Evolutionary conservation across 106 monocot genomes (phyloP).

Genomic region (Allium fistulosum): DNA sequence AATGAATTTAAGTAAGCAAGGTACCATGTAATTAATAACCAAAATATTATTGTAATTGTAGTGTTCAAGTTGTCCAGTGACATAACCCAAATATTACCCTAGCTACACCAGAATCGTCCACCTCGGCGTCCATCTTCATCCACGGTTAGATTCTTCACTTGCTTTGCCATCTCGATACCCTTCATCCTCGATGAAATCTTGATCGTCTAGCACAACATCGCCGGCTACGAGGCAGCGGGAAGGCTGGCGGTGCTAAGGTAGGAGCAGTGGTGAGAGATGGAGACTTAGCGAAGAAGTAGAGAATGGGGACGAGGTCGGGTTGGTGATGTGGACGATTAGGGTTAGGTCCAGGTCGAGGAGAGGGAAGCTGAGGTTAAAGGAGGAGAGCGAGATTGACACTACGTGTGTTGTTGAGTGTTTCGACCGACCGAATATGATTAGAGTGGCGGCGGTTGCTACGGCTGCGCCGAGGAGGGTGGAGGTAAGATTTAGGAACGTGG

Average conservation of each 20-base stretch:
- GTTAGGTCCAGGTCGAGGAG: conserved; percentile 56
- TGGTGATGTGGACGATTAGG: conserved; percentile 79
- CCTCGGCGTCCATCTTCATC: conserved; percentile 59
- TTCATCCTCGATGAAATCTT: conserved; percentile 41
- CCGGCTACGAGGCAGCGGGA: conserved; percentile 38
- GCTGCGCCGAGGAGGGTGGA: conserved; percentile 50
- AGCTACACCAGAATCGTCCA: conserved; percentile 57
- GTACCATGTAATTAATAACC: too few relatives aligned
- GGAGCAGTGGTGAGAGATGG: conserved; percentile 60
- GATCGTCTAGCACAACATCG: conserved; percentile 45
- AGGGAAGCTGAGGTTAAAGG: conserved; percentile 40
- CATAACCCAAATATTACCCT: too few relatives aligned
- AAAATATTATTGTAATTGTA: too few relatives aligned
- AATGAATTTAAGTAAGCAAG: too few relatives aligned
- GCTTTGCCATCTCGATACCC: conserved; percentile 43
- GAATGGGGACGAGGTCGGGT: conserved; percentile 71
- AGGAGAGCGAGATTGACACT: conserved; percentile 57
- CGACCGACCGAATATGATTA: conserved; percentile 31
- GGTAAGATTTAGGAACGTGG: conserved; percentile 5
- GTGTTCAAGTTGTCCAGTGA: too few relatives aligned
- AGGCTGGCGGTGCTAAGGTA: conserved; percentile 53
- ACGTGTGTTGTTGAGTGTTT: conserved; percentile 60
- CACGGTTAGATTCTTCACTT: conserved; percentile 22
- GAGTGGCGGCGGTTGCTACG: conserved; percentile 24
- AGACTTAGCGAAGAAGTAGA: conserved; percentile 38